Evolutionary conservation across 805 yeast genomes (phyloP).

Genomic region (Debaryomyces tyrocola): DNA sequence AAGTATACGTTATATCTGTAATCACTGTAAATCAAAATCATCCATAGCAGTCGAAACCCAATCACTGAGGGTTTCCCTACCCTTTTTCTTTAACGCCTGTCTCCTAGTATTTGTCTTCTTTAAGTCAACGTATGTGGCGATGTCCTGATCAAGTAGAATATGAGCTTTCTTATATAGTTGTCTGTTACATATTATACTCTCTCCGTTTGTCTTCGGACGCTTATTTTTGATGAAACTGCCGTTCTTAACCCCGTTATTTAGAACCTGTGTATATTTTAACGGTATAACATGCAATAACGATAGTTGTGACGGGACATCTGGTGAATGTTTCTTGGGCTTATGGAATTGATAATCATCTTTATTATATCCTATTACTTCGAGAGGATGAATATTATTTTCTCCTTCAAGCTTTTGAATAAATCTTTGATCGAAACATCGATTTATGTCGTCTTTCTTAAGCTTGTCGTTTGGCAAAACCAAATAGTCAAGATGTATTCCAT

Average conservation of each 20-base stretch:
- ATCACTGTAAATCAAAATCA: slow-evolving; percentile 26
- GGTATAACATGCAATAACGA: slow-evolving; percentile 28
- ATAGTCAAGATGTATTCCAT: slow-evolving; percentile 43
- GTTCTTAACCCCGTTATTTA: slow-evolving; percentile 60
- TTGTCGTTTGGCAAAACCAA: slow-evolving; percentile 47
- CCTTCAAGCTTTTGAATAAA: slow-evolving; percentile 6
- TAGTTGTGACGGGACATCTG: slow-evolving; percentile 27
- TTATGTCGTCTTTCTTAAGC: slow-evolving; percentile 24
- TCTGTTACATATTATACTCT: slow-evolving; percentile 37
- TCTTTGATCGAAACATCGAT: slow-evolving; percentile 43
- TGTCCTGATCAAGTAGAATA: background rate
- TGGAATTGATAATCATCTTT: slow-evolving; percentile 22
- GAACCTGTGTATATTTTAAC: slow-evolving; percentile 30
- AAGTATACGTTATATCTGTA: too few species aligned
- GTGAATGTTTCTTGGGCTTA: slow-evolving; percentile 14
- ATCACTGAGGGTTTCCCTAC: slow-evolving; percentile 33
- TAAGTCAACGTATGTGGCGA: slow-evolving; percentile 26
- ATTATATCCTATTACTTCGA: slow-evolving; percentile 16
- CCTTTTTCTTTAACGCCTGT: slow-evolving; percentile 23
- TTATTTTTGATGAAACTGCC: slow-evolving; percentile 52
- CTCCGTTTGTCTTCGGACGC: slow-evolving; percentile 45
- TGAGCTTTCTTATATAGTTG: slow-evolving; percentile 14
- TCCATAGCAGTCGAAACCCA: slow-evolving; percentile 51
- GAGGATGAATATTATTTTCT: slow-evolving; percentile 16
- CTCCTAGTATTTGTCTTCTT: slow-evolving; percentile 31